Percentiles rank a stretch among this genome's conserved stretches.
Conservation (phyloP, 352 stramenopile species). For the Thraustotheca clavata region DNA sequence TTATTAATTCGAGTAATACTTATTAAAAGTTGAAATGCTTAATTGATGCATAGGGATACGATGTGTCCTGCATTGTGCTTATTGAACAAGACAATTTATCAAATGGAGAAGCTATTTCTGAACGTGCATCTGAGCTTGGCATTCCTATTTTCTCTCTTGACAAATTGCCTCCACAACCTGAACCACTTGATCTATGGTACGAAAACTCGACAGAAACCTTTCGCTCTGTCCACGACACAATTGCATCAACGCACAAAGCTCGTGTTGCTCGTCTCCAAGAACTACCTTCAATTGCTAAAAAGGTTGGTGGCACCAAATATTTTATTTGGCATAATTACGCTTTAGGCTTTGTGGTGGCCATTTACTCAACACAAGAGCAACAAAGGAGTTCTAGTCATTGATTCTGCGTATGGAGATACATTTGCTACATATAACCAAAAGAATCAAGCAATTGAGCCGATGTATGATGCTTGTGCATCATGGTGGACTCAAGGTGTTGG, state of each 20-base stretch:
- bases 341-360: conserved; percentile 81
- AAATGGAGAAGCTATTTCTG: conserved; percentile 54
- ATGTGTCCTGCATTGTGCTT: conserved; percentile 75
- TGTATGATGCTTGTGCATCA: conserved; percentile 86
- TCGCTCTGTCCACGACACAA: conserved; percentile 34
- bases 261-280: conserved; percentile 45
- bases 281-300: conserved; percentile 46
- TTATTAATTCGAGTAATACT: conserved; percentile 63
- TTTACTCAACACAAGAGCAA: conserved; percentile 90
- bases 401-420: conserved; percentile 85
- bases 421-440: conserved; percentile 51
- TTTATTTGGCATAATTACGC: neutral
- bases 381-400: conserved; percentile 65
- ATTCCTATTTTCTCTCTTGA: conserved; percentile 72
- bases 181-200: conserved; percentile 71
- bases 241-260: conserved; percentile 46
- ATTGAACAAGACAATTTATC: conserved; percentile 69
- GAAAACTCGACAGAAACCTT: conserved; percentile 38
- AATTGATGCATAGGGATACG: conserved; percentile 51
- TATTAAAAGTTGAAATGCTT: too few species aligned
- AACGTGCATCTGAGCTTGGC: conserved; percentile 48
- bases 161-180: conserved; percentile 58
- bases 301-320: too few species aligned
- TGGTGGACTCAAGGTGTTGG: conserved; percentile 92
- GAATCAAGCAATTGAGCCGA: conserved; percentile 45